Conservation (phyloP, 2,329 filamentous ascomycete genomes). For the Ascochyta rabiei region DNA sequence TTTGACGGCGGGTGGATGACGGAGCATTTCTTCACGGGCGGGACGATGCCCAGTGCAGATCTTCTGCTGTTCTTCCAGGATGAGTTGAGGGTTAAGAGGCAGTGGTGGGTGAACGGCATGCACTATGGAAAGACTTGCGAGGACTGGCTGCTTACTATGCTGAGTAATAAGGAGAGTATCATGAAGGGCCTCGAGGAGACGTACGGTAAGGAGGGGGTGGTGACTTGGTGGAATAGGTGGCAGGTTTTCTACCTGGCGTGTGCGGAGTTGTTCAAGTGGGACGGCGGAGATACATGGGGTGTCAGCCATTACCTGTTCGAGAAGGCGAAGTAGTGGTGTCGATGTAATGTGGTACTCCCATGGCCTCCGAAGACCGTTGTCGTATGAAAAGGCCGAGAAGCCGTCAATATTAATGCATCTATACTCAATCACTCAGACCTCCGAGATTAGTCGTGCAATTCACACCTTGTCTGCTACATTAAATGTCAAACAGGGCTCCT, state of each 20-base stretch:
- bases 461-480: too few relatives aligned
- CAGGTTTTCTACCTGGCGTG: constrained; percentile 76
- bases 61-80: constrained; percentile 70
- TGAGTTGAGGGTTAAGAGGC: constrained; percentile 63
- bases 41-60: constrained; percentile 73
- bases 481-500: too few relatives aligned
- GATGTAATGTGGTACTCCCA: neutral
- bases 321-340: constrained; percentile 52
- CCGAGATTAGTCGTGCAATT: neutral
- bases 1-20: constrained; percentile 78
- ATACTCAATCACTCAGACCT: neutral
- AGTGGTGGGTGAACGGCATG: constrained; percentile 74
- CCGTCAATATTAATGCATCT: too few relatives aligned
- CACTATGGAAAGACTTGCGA: constrained; percentile 75
- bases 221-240: constrained; percentile 72
- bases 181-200: constrained; percentile 70
- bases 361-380: too few relatives aligned
- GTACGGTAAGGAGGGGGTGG: constrained; percentile 65
- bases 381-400: too few relatives aligned
- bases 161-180: constrained; percentile 62
- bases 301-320: constrained; percentile 71
- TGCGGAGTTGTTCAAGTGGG: constrained; percentile 70
- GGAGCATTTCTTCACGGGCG: constrained; percentile 73
- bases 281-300: constrained; percentile 71
- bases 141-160: constrained; percentile 69